Percentiles rank a stretch among this genome's conserved stretches.
Evolutionary conservation across 768 basidiomycete genomes (phyloP).

Genomic region (Lentinula sp.): DNA sequence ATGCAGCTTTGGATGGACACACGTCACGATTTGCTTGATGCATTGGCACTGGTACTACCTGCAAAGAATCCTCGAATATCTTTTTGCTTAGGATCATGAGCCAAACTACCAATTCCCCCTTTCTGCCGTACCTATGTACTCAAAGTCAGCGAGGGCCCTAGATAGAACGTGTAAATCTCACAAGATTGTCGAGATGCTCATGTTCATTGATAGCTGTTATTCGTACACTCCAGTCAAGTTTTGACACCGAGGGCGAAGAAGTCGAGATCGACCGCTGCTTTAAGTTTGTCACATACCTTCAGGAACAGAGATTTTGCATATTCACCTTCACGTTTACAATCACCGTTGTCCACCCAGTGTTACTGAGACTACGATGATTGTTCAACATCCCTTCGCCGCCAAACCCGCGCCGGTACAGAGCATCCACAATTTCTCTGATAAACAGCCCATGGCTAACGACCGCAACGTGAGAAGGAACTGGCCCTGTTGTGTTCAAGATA

Average conservation of each 20-base stretch:
- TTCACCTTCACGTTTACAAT: slow-evolving; percentile 40
- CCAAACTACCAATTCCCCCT: slow-evolving; percentile 67
- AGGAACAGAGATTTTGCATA: neutral
- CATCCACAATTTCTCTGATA: slow-evolving; percentile 53
- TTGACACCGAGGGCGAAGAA: neutral
- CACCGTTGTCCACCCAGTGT: slow-evolving; percentile 67
- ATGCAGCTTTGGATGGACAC: neutral
- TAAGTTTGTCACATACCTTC: neutral
- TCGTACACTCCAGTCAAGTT: slow-evolving; percentile 31
- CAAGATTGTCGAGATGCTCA: slow-evolving; percentile 52
- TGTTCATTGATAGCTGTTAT: slow-evolving; percentile 49
- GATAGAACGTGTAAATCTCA: slow-evolving; percentile 25
- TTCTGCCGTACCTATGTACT: slow-evolving; percentile 46
- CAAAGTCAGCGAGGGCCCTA: slow-evolving; percentile 5
- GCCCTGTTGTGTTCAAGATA: slow-evolving; percentile 34
- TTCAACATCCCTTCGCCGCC: slow-evolving; percentile 13
- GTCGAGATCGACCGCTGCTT: neutral
- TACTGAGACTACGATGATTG: slow-evolving; percentile 47
- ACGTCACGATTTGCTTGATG: neutral
- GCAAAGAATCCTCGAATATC: slow-evolving; percentile 74
- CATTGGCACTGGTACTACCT: neutral
- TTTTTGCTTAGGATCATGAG: slow-evolving; percentile 70
- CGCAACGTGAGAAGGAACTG: slow-evolving; percentile 40
- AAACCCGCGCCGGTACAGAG: slow-evolving; percentile 37
- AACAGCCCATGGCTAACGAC: slow-evolving; percentile 74